phyloP scores from a whole-genome alignment of 2,329 filamentous ascomycete species.

The Cryoendolithus antarcticus region DNA sequence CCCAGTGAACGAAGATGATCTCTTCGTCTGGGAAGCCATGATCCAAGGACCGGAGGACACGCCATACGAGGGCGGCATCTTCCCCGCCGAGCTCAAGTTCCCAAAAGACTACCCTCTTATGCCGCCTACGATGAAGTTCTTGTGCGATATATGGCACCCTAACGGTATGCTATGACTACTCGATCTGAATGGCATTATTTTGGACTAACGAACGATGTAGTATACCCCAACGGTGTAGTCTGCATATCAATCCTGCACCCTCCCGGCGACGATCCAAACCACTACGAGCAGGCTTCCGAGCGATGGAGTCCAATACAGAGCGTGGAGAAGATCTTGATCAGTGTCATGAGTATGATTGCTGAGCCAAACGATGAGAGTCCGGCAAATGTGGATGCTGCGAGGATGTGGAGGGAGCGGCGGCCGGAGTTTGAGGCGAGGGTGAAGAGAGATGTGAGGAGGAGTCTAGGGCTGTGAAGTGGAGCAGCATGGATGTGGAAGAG shows the following conservation, averaged over 20 bases:
- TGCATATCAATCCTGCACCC: constrained; percentile 98
- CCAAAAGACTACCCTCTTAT: constrained; percentile 94
- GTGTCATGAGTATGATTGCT: constrained; percentile 95
- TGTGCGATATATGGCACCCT: constrained; percentile 89
- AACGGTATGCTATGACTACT: constrained; percentile 51
- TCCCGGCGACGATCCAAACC: constrained; percentile 92
- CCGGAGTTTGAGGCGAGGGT: constrained; percentile 79
- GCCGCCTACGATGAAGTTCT: constrained; percentile 90
- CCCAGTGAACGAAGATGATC: constrained; percentile 84
- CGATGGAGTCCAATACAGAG: constrained; percentile 95
- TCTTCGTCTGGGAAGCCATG: constrained; percentile 90
- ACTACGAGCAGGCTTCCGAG: constrained; percentile 93
- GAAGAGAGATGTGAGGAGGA: constrained; percentile 65
- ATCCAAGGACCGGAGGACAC: constrained; percentile 94
- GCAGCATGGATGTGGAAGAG: too few species aligned
- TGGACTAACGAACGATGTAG: constrained; percentile 34
- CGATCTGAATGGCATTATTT: too few species aligned
- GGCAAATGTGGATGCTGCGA: constrained; percentile 89
- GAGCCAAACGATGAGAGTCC: constrained; percentile 96
- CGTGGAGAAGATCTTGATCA: constrained; percentile 93
- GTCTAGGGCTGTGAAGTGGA: constrained; percentile 53
- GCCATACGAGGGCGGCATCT: constrained; percentile 90
- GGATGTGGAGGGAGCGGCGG: constrained; percentile 85
- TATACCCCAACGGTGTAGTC: constrained; percentile 82
- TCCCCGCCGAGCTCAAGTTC: constrained; percentile 88